Conservation (phyloP, 192 early-diverging fungal species). For the Rhizophagus sp. region DNA sequence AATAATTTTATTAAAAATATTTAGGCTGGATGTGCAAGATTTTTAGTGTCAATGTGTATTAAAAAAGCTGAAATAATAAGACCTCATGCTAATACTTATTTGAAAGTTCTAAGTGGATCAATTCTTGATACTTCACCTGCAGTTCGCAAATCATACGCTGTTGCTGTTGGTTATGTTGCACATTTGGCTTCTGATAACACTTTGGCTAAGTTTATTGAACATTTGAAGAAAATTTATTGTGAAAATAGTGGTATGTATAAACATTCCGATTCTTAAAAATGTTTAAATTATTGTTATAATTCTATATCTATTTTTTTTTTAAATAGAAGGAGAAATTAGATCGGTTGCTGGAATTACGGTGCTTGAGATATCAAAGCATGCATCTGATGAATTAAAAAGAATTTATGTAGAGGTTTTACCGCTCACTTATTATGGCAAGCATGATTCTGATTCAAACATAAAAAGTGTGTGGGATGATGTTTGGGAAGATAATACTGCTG, state of each 20-base stretch:
- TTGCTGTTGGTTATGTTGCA: constrained; percentile 80
- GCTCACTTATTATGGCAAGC: constrained; percentile 67
- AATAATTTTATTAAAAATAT: background rate
- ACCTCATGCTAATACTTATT: constrained; percentile 67
- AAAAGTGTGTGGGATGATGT: constrained; percentile 67
- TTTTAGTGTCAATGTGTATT: constrained; percentile 77
- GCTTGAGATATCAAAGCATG: constrained; percentile 70
- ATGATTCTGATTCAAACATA: constrained; percentile 59
- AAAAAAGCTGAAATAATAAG: constrained; percentile 63
- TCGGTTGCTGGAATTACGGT: constrained; percentile 64
- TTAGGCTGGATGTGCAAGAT: constrained; percentile 86
- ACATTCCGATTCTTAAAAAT: background rate
- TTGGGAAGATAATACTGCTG: constrained; percentile 76
- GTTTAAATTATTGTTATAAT: constrained; percentile 2
- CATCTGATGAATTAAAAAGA: constrained; percentile 56
- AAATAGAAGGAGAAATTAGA: constrained; percentile 69
- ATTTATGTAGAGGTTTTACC: constrained; percentile 65
- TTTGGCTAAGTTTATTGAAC: constrained; percentile 63
- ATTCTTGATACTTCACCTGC: constrained; percentile 78
- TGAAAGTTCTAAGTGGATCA: constrained; percentile 77
- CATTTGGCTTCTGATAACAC: constrained; percentile 58
- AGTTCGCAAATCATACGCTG: constrained; percentile 83
- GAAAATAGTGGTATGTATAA: constrained; percentile 55
- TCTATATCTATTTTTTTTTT: background rate
- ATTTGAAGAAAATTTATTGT: constrained; percentile 75